phyloP scores from a whole-genome alignment of 257 asterid species.

The Nyctanthes arbortristis region DNA sequence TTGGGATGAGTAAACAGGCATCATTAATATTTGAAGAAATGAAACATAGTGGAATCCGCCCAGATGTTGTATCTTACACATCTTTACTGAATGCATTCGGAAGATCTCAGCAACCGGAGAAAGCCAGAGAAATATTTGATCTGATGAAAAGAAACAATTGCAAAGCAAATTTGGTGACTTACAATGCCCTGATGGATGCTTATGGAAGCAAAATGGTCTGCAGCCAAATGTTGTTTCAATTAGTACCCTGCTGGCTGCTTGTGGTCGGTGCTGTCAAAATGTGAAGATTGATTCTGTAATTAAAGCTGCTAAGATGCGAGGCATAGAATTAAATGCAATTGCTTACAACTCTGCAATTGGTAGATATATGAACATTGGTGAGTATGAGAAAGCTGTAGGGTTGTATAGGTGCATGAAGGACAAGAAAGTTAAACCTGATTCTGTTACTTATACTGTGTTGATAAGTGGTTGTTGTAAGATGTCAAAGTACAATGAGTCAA shows the following conservation, averaged over 20 bases:
- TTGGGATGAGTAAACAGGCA: constrained; percentile 66
- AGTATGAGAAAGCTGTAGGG: constrained; percentile 62
- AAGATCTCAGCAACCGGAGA: constrained; percentile 79
- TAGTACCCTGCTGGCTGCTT: constrained; percentile 84
- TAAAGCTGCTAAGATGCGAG: constrained; percentile 75
- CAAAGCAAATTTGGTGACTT: constrained; percentile 81
- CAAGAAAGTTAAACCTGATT: constrained; percentile 73
- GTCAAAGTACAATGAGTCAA: constrained; percentile 76
- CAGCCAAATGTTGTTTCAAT: constrained; percentile 88
- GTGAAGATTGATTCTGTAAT: constrained; percentile 86
- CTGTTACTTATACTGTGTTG: constrained; percentile 76
- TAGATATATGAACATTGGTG: constrained; percentile 83
- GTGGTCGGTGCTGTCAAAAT: constrained; percentile 77
- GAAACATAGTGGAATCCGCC: constrained; percentile 54
- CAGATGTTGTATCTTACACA: constrained; percentile 88
- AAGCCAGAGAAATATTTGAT: constrained; percentile 69
- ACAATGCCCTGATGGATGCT: constrained; percentile 90
- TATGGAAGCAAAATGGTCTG: constrained; percentile 78
- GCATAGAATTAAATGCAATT: constrained; percentile 68
- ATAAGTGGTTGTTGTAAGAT: constrained; percentile 92
- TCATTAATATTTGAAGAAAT: constrained; percentile 59
- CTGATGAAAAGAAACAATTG: constrained; percentile 71
- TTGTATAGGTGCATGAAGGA: constrained; percentile 64
- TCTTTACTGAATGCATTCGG: constrained; percentile 91
- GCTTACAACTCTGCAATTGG: constrained; percentile 94